Base-by-base conservation (phyloP, 768 basidiomycete species). In the Asterophora lycoperdoides region DNA sequence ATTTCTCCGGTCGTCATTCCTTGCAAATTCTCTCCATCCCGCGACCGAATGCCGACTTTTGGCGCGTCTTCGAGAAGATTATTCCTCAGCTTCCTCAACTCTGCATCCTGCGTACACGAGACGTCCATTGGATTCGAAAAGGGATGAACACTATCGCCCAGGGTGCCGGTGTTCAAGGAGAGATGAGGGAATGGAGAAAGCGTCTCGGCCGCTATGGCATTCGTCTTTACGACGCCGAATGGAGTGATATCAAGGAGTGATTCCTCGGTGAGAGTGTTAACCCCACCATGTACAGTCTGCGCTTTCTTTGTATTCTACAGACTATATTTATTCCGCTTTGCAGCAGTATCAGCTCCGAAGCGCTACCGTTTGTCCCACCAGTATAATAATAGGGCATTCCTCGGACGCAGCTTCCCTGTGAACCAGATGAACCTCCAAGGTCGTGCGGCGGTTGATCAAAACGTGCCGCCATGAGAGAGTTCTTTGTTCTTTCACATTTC, bases 81-180 rank as follows among this genome's bases (percentile, higher is more conserved):
- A 68, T 89, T 19, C 78, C 79, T 4, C 69, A 64, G 3, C 64
- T 90, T 15, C 85, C 86, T 0, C 58, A 68, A 10, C 71, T 92
- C 18, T 60, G 68, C 35, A 72, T 77, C 7, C 67, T 92, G 15
- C 77, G 84, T 13, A 72, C 76, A 13, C 71, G 86, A 51, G 86
- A 89, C 55, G 75, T 88, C 14, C 79, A 79, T 28, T 91, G 89
- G 87, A 64, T 91, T 30, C 68, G 82, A 46, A 75, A 74, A 44
- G 89, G 86, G 0, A 75, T 90, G 64, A 80, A 76, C 7, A 67
- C 66, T 0, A 72, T 75, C 50, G 89, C 89, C 19, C 81, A 79
- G 54, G 80, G 77, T 53, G 78, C 89, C 6, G 89, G 89, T 7
- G 77, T 89, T 11, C 89, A 90, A 65, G 89, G 88, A 36, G 85